phyloP scores from a whole-genome alignment of 805 yeast species.

The Scheffersomyces amazonensis region DNA sequence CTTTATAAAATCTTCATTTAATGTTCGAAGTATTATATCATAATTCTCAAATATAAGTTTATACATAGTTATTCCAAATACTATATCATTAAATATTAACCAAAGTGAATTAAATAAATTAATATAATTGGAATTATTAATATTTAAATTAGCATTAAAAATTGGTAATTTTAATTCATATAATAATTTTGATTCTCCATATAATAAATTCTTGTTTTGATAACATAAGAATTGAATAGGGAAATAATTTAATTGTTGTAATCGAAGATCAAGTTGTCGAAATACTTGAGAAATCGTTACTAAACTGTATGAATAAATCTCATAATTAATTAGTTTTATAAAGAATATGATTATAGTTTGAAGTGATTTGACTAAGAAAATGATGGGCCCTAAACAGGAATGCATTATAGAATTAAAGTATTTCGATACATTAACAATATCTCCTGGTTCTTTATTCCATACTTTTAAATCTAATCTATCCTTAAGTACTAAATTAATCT shows the following conservation, averaged over 20 bases:
- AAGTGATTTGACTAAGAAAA: slow-evolving; percentile 1
- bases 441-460: background rate
- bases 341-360: slow-evolving; percentile 2
- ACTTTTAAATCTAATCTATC: slow-evolving; percentile 8
- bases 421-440: background rate
- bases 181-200: slow-evolving; percentile 38
- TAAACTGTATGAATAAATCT: slow-evolving; percentile 19
- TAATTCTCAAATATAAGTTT: slow-evolving; percentile 38
- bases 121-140: slow-evolving; percentile 56
- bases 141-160: slow-evolving; percentile 33
- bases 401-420: background rate
- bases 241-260: slow-evolving; percentile 71
- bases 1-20: slow-evolving; percentile 31
- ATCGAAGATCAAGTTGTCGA: slow-evolving; percentile 74
- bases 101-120: slow-evolving; percentile 83
- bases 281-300: slow-evolving; percentile 58
- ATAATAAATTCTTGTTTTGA: slow-evolving; percentile 39
- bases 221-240: slow-evolving; percentile 74
- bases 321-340: slow-evolving; percentile 4
- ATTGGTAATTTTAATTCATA: slow-evolving; percentile 40
- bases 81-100: slow-evolving; percentile 79
- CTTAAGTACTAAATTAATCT: slow-evolving; percentile 27
- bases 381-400: background rate
- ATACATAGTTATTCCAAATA: slow-evolving; percentile 65
- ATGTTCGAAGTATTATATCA: slow-evolving; percentile 13